Conservation (phyloP, 208 protist species). For the Acanthamoeba lenticulata region DNA sequence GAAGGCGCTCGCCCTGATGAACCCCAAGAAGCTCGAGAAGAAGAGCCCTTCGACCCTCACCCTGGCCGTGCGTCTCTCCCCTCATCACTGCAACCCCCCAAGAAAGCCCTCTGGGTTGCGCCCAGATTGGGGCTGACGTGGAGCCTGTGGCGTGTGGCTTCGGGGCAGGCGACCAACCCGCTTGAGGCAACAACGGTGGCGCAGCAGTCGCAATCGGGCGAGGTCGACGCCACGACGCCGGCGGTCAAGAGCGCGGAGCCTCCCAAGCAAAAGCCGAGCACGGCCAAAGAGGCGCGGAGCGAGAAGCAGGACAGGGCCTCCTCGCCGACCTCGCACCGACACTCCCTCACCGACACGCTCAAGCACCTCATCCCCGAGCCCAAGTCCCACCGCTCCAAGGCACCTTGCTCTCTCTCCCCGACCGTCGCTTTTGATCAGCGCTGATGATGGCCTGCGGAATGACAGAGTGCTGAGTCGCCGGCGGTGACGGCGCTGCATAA, state of each 20-base stretch:
- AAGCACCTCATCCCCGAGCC: neutral
- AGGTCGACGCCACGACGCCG: neutral
- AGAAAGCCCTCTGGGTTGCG: too few species aligned
- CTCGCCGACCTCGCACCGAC: neutral
- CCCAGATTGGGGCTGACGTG: too few species aligned
- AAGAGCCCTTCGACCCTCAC: too few species aligned
- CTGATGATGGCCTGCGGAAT: too few species aligned
- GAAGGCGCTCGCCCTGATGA: slow-evolving; percentile 64
- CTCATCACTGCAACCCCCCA: too few species aligned
- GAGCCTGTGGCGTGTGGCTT: too few species aligned
- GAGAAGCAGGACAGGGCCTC: neutral
- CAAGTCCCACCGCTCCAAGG: neutral
- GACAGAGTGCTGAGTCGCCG: neutral
- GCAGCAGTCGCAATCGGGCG: too few species aligned
- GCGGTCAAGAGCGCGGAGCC: neutral
- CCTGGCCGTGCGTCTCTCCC: too few species aligned
- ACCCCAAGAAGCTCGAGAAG: neutral
- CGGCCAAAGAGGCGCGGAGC: too few species aligned
- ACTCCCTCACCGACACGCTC: neutral
- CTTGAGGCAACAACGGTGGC: too few species aligned
- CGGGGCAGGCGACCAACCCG: too few species aligned
- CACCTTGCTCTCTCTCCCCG: neutral
- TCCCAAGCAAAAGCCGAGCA: neutral
- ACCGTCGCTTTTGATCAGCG: neutral
- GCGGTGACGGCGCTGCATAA: neutral